These are phyloP conservation scores for Boletus sensibilis DNA, from an alignment of 768 basidiomycete genomes.

Conservation along the genomic window DNA sequence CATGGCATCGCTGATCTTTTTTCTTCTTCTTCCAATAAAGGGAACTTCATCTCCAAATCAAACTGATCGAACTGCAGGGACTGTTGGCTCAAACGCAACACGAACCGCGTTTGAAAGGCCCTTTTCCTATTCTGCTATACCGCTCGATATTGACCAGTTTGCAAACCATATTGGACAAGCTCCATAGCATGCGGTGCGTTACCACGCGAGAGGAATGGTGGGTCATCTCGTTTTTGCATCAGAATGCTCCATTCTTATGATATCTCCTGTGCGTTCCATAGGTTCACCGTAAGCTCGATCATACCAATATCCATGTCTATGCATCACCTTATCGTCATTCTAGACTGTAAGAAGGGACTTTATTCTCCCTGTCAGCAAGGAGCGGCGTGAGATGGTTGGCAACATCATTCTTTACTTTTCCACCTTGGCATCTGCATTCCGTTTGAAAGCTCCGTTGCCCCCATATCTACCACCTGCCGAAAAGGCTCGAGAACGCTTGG, in stretches of 20 bases:
- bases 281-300: constrained; percentile 63
- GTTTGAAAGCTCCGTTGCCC: constrained; percentile 88
- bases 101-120: constrained; percentile 94
- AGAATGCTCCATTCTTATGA: constrained; percentile 6
- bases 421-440: constrained; percentile 73
- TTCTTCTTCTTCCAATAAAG: constrained; percentile 37
- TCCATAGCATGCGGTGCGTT: constrained; percentile 98
- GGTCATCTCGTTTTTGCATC: constrained; percentile 20
- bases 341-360: constrained; percentile 84
- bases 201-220: constrained; percentile 94
- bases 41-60: constrained; percentile 94
- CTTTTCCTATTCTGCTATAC: constrained; percentile 86
- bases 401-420: constrained; percentile 92
- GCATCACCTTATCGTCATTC: neutral
- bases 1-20: constrained; percentile 6
- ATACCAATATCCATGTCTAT: neutral
- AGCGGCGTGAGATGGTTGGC: constrained; percentile 92
- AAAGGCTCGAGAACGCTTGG: constrained; percentile 74
- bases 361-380: constrained; percentile 84
- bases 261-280: constrained; percentile 25
- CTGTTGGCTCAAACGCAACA: constrained; percentile 87
- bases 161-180: constrained; percentile 80
- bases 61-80: constrained; percentile 80
- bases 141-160: constrained; percentile 77
- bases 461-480: constrained; percentile 96